phyloP scores from a whole-genome alignment of 106 monocot species.

The Allium sativum region DNA sequence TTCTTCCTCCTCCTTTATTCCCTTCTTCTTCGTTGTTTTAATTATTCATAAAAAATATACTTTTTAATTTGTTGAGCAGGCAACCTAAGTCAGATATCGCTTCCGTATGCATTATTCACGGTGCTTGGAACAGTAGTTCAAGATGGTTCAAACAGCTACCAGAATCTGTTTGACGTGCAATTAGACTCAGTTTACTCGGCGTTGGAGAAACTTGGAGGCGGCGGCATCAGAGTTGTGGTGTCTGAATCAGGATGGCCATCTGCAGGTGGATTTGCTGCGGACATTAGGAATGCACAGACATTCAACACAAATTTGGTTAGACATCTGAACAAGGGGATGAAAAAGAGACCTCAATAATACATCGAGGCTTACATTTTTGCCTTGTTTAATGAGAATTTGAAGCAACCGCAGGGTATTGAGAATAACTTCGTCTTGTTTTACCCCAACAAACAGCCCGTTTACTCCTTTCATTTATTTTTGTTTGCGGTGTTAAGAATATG shows the following conservation, averaged over 20 bases:
- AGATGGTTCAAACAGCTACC: conserved; percentile 2
- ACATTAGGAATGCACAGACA: conserved; percentile 2
- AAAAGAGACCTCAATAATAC: conserved; percentile 2
- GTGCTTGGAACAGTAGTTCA: neutral
- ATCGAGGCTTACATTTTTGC: conserved; percentile 15
- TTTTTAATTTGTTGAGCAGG: neutral
- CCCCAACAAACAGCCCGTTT: conserved; percentile 1
- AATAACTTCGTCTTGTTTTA: conserved; percentile 10
- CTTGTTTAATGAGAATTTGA: conserved; percentile 13
- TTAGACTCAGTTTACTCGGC: conserved; percentile 9
- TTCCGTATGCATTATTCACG: conserved; percentile 17
- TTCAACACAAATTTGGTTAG: conserved; percentile 6
- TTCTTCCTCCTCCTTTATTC: too few relatives aligned
- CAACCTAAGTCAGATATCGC: neutral
- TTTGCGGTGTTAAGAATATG: too few relatives aligned
- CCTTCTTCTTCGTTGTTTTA: too few relatives aligned
- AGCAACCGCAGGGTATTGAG: conserved; percentile 2
- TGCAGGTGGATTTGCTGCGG: neutral
- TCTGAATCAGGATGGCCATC: conserved; percentile 20
- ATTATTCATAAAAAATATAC: too few relatives aligned
- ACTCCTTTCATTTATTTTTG: neutral
- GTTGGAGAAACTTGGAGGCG: conserved; percentile 5
- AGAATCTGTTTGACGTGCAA: conserved; percentile 13
- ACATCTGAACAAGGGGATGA: conserved; percentile 6
- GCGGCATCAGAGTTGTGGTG: conserved; percentile 4